phyloP scores from a whole-genome alignment of 257 asterid species.

The Ophiorrhiza pumila region DNA sequence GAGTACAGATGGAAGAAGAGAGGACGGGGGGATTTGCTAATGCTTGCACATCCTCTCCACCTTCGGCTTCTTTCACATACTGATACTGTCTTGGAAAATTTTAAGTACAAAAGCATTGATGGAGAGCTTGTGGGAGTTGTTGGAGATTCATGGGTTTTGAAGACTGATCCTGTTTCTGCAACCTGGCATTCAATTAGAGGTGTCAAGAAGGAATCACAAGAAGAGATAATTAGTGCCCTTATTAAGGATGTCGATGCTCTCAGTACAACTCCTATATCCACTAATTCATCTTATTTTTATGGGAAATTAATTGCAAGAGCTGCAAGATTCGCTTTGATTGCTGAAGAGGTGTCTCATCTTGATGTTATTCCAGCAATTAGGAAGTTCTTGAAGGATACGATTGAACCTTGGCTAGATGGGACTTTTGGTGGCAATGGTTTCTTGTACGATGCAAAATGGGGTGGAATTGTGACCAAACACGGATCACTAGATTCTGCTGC shows the following conservation, averaged over 20 bases:
- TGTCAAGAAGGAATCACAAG: conserved; percentile 49
- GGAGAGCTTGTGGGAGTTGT: conserved; percentile 91
- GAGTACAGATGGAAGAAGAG: conserved; percentile 84
- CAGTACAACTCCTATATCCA: conserved; percentile 43
- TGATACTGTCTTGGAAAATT: conserved; percentile 54
- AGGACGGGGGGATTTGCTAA: conserved; percentile 84
- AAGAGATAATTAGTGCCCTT: conserved; percentile 56
- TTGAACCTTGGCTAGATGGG: conserved; percentile 94
- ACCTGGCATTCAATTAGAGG: conserved; percentile 90
- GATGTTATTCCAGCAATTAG: conserved; percentile 63
- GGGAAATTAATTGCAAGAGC: conserved; percentile 90
- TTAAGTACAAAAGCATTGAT: conserved; percentile 73
- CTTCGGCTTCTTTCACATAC: conserved; percentile 49
- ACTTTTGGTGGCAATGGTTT: conserved; percentile 75
- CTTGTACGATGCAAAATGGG: conserved; percentile 81
- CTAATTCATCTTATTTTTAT: conserved; percentile 71
- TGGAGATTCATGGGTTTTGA: conserved; percentile 85
- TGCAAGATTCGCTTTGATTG: conserved; percentile 87
- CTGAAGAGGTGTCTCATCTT: conserved; percentile 68
- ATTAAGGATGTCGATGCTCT: conserved; percentile 58
- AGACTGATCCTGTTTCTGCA: conserved; percentile 63
- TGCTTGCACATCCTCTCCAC: conserved; percentile 98
- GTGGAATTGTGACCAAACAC: conserved; percentile 83
- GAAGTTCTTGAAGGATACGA: conserved; percentile 69
- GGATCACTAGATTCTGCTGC: conserved; percentile 78